These are phyloP conservation scores for Colletotrichum truncatum DNA, from an alignment of 2,329 filamentous ascomycete genomes.

Conservation along the genomic window DNA sequence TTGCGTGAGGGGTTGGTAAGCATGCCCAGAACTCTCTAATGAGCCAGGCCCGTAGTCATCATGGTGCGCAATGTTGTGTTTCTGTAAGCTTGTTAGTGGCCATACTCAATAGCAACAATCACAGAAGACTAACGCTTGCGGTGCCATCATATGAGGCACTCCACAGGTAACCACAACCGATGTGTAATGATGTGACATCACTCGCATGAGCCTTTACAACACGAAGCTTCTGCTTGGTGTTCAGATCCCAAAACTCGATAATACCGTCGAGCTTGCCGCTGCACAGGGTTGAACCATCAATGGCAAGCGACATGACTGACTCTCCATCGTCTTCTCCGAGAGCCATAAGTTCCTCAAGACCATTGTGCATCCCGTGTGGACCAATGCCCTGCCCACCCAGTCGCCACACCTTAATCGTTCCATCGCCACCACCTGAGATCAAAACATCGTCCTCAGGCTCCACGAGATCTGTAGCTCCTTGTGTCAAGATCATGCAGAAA, in stretches of 20 bases:
- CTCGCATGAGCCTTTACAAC: constrained; percentile 83
- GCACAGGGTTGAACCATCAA: constrained; percentile 93
- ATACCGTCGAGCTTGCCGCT: constrained; percentile 88
- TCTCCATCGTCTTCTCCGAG: constrained; percentile 70
- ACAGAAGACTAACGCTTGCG: constrained; percentile 67
- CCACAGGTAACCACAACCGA: constrained; percentile 86
- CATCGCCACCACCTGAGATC: constrained; percentile 92
- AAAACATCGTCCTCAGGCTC: constrained; percentile 82
- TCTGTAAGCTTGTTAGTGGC: constrained; percentile 52
- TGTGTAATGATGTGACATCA: constrained; percentile 86
- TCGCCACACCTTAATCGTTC: constrained; percentile 93
- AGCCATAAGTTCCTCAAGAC: constrained; percentile 75
- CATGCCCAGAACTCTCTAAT: constrained; percentile 71
- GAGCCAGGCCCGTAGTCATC: constrained; percentile 60
- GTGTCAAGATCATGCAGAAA: constrained; percentile 91
- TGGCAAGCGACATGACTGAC: constrained; percentile 78
- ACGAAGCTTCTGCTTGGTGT: constrained; percentile 88
- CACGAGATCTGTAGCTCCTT: constrained; percentile 72
- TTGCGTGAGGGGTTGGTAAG: constrained; percentile 80
- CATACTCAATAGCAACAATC: not conserved
- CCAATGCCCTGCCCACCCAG: constrained; percentile 53
- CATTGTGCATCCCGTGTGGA: constrained; percentile 57
- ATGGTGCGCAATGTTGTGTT: constrained; percentile 74
- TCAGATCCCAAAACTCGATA: constrained; percentile 95
- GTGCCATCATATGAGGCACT: constrained; percentile 91